A percentile compares a stretch with the other conserved stretches of the same genome.
Evolutionary conservation across 345 rosid genomes (phyloP).

Genomic region (Citrus unshiu): DNA sequence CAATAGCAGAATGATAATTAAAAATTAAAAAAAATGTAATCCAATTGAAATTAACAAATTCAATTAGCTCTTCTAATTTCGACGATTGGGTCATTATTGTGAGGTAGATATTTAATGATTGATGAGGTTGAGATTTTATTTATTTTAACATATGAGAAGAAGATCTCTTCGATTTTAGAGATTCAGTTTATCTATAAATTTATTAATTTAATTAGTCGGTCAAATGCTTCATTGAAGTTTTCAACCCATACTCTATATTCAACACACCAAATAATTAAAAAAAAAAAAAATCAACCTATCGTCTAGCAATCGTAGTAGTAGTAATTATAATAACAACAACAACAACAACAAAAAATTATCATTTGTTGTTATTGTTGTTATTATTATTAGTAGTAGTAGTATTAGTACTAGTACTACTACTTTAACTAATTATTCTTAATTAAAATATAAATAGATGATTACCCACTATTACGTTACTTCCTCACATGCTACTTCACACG

Average conservation of each 20-base stretch:
- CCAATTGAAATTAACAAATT: neutral
- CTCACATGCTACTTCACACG: conserved; percentile 3
- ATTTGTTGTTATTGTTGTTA: too few species aligned
- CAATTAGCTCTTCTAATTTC: neutral
- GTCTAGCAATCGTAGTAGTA: rapidly evolving
- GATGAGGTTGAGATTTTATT: neutral
- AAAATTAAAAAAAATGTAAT: neutral
- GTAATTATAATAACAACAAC: too few species aligned
- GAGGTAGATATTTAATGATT: neutral
- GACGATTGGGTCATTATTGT: neutral
- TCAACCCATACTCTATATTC: neutral
- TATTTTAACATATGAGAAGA: neutral
- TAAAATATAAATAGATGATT: neutral
- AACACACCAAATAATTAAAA: neutral
- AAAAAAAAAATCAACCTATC: too few species aligned
- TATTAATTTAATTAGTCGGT: neutral
- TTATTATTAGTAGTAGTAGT: too few species aligned
- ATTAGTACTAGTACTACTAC: neutral
- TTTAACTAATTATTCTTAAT: neutral
- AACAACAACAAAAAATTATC: too few species aligned
- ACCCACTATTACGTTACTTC: neutral
- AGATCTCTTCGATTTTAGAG: neutral
- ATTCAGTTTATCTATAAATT: neutral
- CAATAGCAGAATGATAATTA: neutral
- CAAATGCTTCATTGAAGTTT: neutral